Evolutionary conservation across 176 grass and related monocot genomes (phyloP).

Genomic region (Triticum monococcum): DNA sequence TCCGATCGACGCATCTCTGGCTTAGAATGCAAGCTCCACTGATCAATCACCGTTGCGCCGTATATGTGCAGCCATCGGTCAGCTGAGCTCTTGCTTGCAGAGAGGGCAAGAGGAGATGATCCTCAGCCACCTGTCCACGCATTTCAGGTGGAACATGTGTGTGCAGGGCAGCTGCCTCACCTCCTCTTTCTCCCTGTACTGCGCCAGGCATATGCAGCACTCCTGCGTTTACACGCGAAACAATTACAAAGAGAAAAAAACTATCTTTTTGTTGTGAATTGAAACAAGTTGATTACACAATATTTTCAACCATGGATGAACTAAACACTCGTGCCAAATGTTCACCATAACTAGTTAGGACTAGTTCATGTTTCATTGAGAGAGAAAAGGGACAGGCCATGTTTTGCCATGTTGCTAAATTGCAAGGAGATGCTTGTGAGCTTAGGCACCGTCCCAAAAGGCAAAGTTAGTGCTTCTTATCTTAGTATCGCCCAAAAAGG

Average conservation of each 20-base stretch:
- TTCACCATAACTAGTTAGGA: background rate
- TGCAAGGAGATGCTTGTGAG: background rate
- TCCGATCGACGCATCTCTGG: background rate
- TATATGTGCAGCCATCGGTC: constrained; percentile 29
- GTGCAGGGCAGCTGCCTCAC: constrained; percentile 89
- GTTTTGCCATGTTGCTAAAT: background rate
- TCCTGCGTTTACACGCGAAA: constrained; percentile 36
- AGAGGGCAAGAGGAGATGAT: constrained; percentile 98
- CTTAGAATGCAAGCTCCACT: constrained; percentile 33
- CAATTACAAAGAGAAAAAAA: background rate
- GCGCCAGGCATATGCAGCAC: constrained; percentile 95
- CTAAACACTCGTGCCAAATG: background rate
- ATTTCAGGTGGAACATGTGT: constrained; percentile 86
- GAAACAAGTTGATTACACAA: background rate
- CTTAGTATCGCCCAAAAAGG: constrained; percentile 28
- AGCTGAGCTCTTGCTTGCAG: constrained; percentile 90
- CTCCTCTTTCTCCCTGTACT: constrained; percentile 82
- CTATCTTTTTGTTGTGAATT: background rate
- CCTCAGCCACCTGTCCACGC: constrained; percentile 93
- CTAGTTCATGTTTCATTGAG: background rate
- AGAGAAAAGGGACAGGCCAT: background rate
- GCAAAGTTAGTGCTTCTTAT: constrained; percentile 32
- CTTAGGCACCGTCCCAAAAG: constrained; percentile 15
- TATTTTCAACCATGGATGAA: background rate
- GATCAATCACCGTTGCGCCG: background rate